Base-by-base conservation (phyloP, 2,329 filamentous ascomycete genomes). In the Trichoderma endophyticum region DNA sequence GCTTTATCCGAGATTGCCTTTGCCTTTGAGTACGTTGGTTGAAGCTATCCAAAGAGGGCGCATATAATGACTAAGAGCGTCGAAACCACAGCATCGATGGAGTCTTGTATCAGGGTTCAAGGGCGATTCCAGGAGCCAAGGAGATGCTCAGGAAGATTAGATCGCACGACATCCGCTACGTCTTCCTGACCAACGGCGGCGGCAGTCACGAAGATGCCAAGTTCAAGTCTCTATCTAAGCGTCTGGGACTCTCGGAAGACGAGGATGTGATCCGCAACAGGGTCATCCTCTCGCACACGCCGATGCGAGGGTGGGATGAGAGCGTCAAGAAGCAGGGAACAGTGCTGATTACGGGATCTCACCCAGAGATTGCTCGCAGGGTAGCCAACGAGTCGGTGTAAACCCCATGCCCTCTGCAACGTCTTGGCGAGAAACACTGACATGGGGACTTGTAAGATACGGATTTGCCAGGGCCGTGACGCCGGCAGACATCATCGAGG, bases 101-200 rank as follows among this genome's bases (percentile, higher is more conserved):
- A 71, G 96, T 99, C n/a, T 89, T 99, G 24, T 87, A 98, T 36
- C 93, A 95, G 78, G 92, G 92, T 73, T 89, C 92, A 4, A 89
- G 91, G 74, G 90, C 93, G 3, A 90, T 98, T 61, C 92, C 93
- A 1, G 92, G 93, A 36, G 95, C 96, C 1, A 85, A 89, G 1
- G 87, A 93, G 77, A 88, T 94, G 15, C 87, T 99, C 24, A 84
- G 85, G 34, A 91, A 90, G 77, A 90, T 98, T 24, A 90, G 94
- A 76, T 83, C 87, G 61, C 87, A 94, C 78, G 86, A 88, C 61
- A 93, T 98, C 60, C 95, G 95, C 14, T 98, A 97, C 83, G 95
- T 99, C 77, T 89, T 99, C 39, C 86, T 99, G 74, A 99, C 96
- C 72, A 99, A 99, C 82, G 96, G 96, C 76, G 96, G 96, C 56